Evolutionary conservation across 1,284 basidiomycete species (phyloP), one percentile per base, ranked within the genome.

Genomic region (Sanghuangporus baumii): DNA sequence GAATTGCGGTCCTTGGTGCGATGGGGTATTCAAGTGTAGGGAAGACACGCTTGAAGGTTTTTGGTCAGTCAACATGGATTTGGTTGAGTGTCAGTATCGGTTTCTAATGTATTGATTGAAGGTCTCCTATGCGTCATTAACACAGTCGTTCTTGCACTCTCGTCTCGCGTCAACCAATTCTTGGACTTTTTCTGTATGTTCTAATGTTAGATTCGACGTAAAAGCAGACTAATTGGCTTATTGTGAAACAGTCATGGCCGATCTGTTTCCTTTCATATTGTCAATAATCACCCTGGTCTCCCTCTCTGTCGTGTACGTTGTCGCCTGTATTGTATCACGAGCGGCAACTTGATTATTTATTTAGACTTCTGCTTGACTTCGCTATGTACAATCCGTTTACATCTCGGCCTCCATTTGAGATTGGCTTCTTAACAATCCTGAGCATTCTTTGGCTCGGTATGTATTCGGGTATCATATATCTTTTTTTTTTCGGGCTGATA

Each of bases 121-220:
- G 81, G 71, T 48, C 65, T 68, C 38, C 70, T 85, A 59, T 74
- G 81, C 60, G 57, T 81, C 46, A 68, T 81, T 60, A 79, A 83
- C 67, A 71, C 81, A 58, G 65, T 81, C 51, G 81, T 83, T n/a
- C 74, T 86, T 40, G 83, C 75, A 12, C 75, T 85, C 62, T 75
- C 84, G 3, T 73, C 79, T 12, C 75, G 77, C 57, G 80, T 86
- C 48, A 85, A 85, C 70, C 70, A 74, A 20, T 85, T 81, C 69
- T 81, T 84, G 67, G 80, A 82, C 36, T 86, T 81, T 69, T 86
- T 81, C 73, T 86, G 84, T 85, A 67, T 67, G 80, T 34, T 51
- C 50, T 23, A 6, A 3, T n/a, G 16, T 46, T n/a, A 18, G 7
- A 14, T 46, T 46, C 40, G 6, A 41, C 12, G 16, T 2, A 12